Evolutionary conservation across 495 filamentous ascomycete species (phyloP).

Genomic region (Aspergillus coremiiformis): DNA sequence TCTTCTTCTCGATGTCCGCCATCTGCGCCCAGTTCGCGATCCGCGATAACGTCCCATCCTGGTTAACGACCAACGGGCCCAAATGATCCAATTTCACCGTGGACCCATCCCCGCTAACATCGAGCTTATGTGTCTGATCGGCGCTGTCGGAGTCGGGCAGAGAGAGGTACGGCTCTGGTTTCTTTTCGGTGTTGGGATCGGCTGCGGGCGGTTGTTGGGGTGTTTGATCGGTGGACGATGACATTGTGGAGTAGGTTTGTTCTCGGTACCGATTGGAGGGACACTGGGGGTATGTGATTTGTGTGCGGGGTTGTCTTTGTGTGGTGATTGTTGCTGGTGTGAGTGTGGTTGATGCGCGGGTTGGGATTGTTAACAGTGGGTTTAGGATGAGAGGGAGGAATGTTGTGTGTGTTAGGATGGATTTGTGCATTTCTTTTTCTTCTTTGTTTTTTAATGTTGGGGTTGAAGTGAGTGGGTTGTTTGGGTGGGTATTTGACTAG

Average conservation of each 20-base stretch:
- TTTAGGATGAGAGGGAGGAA: conserved; percentile 24
- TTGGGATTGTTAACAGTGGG: conserved; percentile 5
- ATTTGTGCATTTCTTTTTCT: conserved; percentile 8
- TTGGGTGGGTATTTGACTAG: conserved; percentile 1
- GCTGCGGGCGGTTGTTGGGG: conserved; percentile 3
- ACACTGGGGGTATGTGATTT: conserved; percentile 1
- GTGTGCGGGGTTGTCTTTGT: background rate
- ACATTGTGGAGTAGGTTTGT: conserved; percentile 4
- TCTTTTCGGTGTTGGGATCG: background rate
- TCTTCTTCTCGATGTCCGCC: conserved; percentile 53
- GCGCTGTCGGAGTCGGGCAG: conserved; percentile 17
- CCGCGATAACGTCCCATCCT: conserved; percentile 56
- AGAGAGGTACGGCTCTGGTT: conserved; percentile 25
- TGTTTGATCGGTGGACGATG: conserved; percentile 6
- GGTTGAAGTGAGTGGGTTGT: conserved; percentile 1
- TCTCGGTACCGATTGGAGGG: background rate
- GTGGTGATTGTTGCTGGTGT: background rate
- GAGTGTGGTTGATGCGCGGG: conserved; percentile 3
- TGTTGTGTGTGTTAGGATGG: conserved; percentile 9
- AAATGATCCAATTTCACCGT: conserved; percentile 50
- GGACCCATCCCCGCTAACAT: conserved; percentile 40
- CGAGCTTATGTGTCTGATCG: conserved; percentile 22
- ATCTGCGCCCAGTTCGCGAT: conserved; percentile 63
- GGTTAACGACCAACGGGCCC: conserved; percentile 61
- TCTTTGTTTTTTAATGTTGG: conserved; percentile 1